Evolutionary conservation across 495 filamentous ascomycete genomes (phyloP).

Genomic region (Penicillium goetzii): DNA sequence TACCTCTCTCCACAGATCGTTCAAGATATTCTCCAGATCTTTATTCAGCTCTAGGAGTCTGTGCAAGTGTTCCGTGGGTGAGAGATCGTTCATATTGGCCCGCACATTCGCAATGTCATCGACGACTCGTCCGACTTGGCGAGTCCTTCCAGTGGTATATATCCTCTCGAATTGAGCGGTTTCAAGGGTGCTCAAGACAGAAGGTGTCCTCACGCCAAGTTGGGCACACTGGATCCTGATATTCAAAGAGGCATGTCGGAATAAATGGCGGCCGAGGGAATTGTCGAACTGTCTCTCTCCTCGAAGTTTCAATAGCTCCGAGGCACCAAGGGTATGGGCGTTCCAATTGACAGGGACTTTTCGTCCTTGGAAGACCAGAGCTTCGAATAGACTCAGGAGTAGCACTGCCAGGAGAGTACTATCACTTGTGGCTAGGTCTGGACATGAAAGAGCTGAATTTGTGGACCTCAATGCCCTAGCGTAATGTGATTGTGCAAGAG

Average conservation of each 20-base stretch:
- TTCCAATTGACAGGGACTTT: slow-evolving; percentile 4
- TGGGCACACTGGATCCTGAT: slow-evolving; percentile 3
- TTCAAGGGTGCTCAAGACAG: background rate
- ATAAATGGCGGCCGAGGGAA: slow-evolving; percentile 2
- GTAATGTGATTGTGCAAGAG: slow-evolving; percentile 8
- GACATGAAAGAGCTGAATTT: background rate
- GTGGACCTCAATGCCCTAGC: slow-evolving; percentile 3
- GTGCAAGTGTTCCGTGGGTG: background rate
- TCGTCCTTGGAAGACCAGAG: background rate
- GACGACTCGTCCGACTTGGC: background rate
- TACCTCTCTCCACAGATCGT: background rate
- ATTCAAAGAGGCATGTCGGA: slow-evolving; percentile 7
- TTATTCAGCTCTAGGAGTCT: background rate
- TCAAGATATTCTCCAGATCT: background rate
- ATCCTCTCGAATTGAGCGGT: background rate
- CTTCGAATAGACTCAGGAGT: slow-evolving; percentile 6
- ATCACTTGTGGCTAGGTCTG: background rate
- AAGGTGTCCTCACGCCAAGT: background rate
- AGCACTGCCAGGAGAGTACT: slow-evolving; percentile 2
- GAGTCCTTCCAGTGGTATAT: background rate
- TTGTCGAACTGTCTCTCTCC: slow-evolving; percentile 1
- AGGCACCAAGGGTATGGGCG: background rate
- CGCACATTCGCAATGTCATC: slow-evolving; percentile 6
- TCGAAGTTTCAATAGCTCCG: slow-evolving; percentile 1
- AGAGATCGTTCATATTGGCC: background rate